Evolutionary conservation across 2,329 filamentous ascomycete species (phyloP).

Genomic region (Lecanicillium sp.): DNA sequence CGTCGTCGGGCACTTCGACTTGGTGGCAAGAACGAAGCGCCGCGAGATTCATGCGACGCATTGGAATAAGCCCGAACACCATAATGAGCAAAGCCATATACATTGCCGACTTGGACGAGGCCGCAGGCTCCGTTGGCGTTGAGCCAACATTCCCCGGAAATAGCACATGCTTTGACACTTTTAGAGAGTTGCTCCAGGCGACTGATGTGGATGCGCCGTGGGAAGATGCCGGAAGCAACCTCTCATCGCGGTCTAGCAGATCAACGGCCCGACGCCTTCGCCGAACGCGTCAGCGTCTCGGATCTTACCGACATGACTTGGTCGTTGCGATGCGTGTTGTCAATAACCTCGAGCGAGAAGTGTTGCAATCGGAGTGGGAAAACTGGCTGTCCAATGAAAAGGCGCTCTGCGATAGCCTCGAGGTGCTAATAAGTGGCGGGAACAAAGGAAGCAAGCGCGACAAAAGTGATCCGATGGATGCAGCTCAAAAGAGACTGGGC

Average conservation of each 20-base stretch:
- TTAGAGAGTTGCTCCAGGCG: constrained; percentile 49
- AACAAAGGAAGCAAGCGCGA: constrained; percentile 15
- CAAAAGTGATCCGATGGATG: constrained; percentile 10
- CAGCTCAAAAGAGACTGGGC: constrained; percentile 23
- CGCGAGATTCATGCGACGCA: constrained; percentile 67
- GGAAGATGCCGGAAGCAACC: constrained; percentile 40
- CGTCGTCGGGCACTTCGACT: constrained; percentile 61
- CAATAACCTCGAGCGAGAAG: constrained; percentile 80
- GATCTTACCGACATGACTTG: constrained; percentile 79
- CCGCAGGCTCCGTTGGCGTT: constrained; percentile 30
- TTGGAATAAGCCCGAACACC: constrained; percentile 72
- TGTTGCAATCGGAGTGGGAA: constrained; percentile 84
- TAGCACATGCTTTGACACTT: constrained; percentile 55
- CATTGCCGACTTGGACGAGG: constrained; percentile 69
- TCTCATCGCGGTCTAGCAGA: constrained; percentile 40
- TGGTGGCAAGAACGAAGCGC: constrained; percentile 87
- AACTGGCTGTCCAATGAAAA: constrained; percentile 82
- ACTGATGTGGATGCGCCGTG: constrained; percentile 51
- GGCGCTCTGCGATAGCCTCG: constrained; percentile 60
- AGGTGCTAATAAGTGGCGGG: constrained; percentile 31
- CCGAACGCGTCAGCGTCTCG: constrained; percentile 75
- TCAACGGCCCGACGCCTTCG: constrained; percentile 59
- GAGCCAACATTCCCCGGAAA: constrained; percentile 29
- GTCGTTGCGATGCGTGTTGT: constrained; percentile 85
- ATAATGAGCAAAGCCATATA: constrained; percentile 84